Conservation (phyloP, 345 rosid genomes). For the Populus nigra region DNA sequence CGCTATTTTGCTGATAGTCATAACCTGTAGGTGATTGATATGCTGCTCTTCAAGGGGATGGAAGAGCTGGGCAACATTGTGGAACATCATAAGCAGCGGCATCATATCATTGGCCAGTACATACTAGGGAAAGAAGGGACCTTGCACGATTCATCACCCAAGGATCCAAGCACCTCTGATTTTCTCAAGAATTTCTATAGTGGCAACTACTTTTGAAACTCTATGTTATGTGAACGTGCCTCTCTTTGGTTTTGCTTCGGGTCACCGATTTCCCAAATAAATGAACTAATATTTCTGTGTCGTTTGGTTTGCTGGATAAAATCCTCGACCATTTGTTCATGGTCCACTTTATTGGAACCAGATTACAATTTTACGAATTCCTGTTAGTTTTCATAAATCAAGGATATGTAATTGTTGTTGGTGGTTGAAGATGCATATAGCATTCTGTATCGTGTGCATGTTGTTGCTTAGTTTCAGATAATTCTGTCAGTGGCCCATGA, state of each 20-base stretch:
- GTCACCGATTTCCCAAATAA: slow-evolving; percentile 27
- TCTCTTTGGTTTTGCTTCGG: not conserved
- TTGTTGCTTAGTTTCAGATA: not conserved
- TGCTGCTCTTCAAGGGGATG: slow-evolving; percentile 89
- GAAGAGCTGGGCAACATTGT: slow-evolving; percentile 79
- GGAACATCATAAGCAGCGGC: slow-evolving; percentile 99
- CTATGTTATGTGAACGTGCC: not conserved
- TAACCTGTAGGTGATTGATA: slow-evolving; percentile 74
- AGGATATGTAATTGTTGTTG: not conserved
- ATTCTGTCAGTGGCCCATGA: not conserved
- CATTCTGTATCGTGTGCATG: not conserved
- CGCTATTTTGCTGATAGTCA: not conserved
- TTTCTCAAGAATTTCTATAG: slow-evolving; percentile 87
- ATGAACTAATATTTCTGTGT: slow-evolving; percentile 15
- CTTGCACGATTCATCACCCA: slow-evolving; percentile 58
- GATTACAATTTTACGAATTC: not conserved
- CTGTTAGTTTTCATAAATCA: slow-evolving; percentile 7
- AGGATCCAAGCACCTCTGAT: slow-evolving; percentile 68
- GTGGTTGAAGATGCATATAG: not conserved
- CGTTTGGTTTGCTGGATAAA: slow-evolving; percentile 9
- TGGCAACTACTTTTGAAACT: slow-evolving; percentile 71
- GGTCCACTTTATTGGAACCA: slow-evolving; percentile 12
- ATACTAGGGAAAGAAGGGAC: slow-evolving; percentile 68
- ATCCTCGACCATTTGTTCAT: not conserved
- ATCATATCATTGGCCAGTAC: slow-evolving; percentile 89